phyloP scores from a whole-genome alignment of 352 stramenopile species.

The Phytophthora sansomeana region DNA sequence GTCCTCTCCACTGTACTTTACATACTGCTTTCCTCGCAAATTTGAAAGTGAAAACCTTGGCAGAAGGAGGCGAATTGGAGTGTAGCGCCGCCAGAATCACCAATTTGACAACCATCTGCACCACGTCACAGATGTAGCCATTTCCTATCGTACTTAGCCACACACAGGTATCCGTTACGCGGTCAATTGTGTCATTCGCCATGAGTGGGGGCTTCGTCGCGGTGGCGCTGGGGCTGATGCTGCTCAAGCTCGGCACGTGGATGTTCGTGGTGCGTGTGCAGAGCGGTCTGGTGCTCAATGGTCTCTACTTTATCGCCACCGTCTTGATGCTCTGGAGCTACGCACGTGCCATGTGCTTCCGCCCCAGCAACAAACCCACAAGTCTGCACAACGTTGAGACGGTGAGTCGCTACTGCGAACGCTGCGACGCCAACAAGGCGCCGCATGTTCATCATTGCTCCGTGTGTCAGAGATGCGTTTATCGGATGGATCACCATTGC shows the following conservation, averaged over 20 bases:
- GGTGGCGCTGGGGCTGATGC: conserved; percentile 70
- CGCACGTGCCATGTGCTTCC: conserved; percentile 47
- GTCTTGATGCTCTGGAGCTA: conserved; percentile 87
- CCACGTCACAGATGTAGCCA: conserved; percentile 22
- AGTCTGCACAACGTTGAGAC: conserved; percentile 3
- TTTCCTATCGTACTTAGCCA: conserved; percentile 1
- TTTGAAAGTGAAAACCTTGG: no score
- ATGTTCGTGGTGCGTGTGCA: conserved; percentile 43
- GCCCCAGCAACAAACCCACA: conserved; percentile 22
- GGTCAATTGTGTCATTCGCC: not conserved
- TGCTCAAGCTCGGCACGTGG: conserved; percentile 69
- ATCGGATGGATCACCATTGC: conserved; percentile 89
- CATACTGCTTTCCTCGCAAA: no score
- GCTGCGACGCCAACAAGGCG: conserved; percentile 73
- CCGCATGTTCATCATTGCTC: conserved; percentile 82
- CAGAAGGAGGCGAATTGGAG: no score
- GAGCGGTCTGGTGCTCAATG: conserved; percentile 34
- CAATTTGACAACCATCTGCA: not conserved
- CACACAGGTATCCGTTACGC: not conserved
- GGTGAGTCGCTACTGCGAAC: conserved; percentile 74
- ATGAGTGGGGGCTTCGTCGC: conserved; percentile 56
- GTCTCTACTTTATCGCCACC: conserved; percentile 47
- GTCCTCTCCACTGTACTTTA: no score
- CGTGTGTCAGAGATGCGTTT: conserved; percentile 74
- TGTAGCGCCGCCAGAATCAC: no score